Base-by-base conservation (phyloP, 139 green algal species). In the Closterium sp. region DNA sequence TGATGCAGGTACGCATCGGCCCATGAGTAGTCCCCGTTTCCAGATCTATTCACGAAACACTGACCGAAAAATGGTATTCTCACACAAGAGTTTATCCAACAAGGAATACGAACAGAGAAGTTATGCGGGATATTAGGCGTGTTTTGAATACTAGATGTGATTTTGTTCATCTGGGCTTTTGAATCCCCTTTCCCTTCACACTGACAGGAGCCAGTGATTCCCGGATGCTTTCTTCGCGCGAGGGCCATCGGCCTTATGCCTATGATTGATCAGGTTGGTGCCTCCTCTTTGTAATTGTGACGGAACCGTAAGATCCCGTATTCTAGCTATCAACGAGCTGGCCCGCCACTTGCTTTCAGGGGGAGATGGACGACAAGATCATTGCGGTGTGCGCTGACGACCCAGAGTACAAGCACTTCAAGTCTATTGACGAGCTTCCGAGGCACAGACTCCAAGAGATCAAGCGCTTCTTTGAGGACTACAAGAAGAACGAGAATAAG, bases 181-280 rank as follows among this genome's bases (percentile, higher is more conserved):
- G 30, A 2, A 87, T 33, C 30, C 36, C 86, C 32, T 90, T 81
- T 84, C n/a, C n/a, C 28, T 83, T 91, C 16, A 55, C 28, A 33
- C 25, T 1, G 36, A 69, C 90, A 92, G 34, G 90, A 94, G 34
- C 91, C 90, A 43, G 90, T 93, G 25, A 33, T 94, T 31, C 90
- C 91, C 89, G 90, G 76, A 33, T 94, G 66, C 28, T 94, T 88
- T 31, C 33, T 94, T n/a, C 33, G 92, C 10, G 90, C 90, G 9
- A 93, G 66, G 33, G 33, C 90, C 33, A 99, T 99, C 55, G 97
- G 97, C 55, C 96, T 99, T 31, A 99, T 99, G 97, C 95, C 96
- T 34, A 99, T 99, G 97, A 93, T 99, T 28, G 97, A 99, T 94
- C 96, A 98, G 95, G 97, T 69, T 85, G 90, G 31, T 19, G 32